These are phyloP conservation scores for Fusarium caatingaense DNA, from an alignment of 2,329 filamentous ascomycete genomes.

Conservation along the genomic window DNA sequence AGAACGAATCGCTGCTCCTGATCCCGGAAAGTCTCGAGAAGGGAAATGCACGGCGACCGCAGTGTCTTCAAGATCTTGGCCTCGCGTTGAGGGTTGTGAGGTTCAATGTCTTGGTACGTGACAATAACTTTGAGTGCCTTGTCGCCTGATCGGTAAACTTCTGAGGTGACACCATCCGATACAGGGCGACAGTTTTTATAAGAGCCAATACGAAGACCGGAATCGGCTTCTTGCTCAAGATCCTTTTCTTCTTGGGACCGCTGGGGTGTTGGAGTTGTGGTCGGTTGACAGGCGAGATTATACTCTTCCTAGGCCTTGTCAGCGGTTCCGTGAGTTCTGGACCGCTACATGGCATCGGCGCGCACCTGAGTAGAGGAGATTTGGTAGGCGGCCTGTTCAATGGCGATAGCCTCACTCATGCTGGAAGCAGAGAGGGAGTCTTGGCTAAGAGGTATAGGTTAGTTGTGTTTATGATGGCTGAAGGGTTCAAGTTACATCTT, in stretches of 20 bases:
- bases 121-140: conserved; percentile 88
- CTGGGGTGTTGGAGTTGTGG: conserved; percentile 21
- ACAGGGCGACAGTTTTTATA: conserved; percentile 66
- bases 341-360: conserved; percentile 28
- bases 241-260: conserved; percentile 8
- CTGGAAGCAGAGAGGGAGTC: conserved; percentile 46
- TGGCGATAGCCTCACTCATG: conserved; percentile 65
- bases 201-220: conserved; percentile 62
- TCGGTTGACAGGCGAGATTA: conserved; percentile 56
- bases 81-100: conserved; percentile 86
- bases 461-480: not conserved
- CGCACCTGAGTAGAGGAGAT: conserved; percentile 68
- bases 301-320: conserved; percentile 67
- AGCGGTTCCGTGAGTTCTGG: conserved; percentile 33
- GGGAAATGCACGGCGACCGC: conserved; percentile 67
- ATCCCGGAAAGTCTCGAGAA: conserved; percentile 80
- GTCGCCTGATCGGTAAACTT: conserved; percentile 76
- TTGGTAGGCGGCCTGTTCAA: conserved; percentile 74
- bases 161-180: conserved; percentile 80
- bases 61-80: conserved; percentile 75
- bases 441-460: conserved; percentile 44
- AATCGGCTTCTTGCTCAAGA: conserved; percentile 24
- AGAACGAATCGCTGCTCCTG: conserved; percentile 78
- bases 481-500: conserved; percentile 50
- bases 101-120: conserved; percentile 76